A percentile compares a stretch with the other conserved stretches of the same genome.
Evolutionary conservation across 2,329 filamentous ascomycete species (phyloP).

Genomic region (Iodosphaeria phyllophila): DNA sequence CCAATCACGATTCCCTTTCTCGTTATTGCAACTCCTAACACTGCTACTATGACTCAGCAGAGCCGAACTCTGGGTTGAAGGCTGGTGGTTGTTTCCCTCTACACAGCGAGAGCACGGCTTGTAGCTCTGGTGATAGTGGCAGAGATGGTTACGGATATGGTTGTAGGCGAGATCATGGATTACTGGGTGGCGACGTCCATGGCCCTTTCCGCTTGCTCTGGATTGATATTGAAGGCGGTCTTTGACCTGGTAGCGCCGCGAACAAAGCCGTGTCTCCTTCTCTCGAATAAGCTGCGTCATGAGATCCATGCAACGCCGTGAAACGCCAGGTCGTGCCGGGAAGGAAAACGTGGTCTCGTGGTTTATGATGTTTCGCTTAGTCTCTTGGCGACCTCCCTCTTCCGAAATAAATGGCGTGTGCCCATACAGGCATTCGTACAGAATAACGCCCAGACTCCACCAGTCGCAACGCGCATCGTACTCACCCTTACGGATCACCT

Average conservation of each 20-base stretch:
- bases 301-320: conserved; percentile 56
- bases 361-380: conserved; percentile 68
- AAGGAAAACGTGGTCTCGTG: conserved; percentile 55
- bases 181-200: too few species aligned
- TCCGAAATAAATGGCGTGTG: conserved; percentile 78
- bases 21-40: too few species aligned
- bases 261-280: conserved; percentile 59
- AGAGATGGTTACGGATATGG: too few species aligned
- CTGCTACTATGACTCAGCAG: too few species aligned
- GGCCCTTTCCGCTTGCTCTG: too few species aligned
- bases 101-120: conserved; percentile 6
- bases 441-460: conserved; percentile 91
- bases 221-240: too few species aligned
- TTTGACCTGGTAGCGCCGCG: conserved; percentile 51
- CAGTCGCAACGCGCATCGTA: conserved; percentile 92
- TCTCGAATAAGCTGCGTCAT: conserved; percentile 56
- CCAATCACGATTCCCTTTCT: too few species aligned
- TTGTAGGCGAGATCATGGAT: too few species aligned
- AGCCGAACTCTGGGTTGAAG: too few species aligned
- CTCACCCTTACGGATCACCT: conserved; percentile 62
- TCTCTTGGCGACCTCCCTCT: conserved; percentile 51
- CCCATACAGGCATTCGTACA: conserved; percentile 89
- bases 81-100: conserved; percentile 10
- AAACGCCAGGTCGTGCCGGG: conserved; percentile 45
- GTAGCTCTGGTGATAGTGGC: too few species aligned